Conservation (phyloP, 1,284 basidiomycete genomes). For the Anthracocystis setariae region DNA sequence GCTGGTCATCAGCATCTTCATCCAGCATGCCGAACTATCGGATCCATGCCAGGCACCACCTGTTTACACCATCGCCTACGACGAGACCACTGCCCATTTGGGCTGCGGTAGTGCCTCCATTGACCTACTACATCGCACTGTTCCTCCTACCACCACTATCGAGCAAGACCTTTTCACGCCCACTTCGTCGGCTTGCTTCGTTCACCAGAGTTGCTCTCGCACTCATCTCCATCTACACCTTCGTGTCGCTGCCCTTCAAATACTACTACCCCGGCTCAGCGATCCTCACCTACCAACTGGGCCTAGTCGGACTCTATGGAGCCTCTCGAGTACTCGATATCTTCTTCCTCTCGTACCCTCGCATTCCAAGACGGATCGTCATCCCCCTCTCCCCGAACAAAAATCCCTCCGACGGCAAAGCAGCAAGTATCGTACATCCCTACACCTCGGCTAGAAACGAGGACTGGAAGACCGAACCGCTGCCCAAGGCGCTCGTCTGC, state of each 20-base stretch:
- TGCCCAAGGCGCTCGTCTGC: slow-evolving; percentile 28
- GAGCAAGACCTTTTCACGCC: slow-evolving; percentile 17
- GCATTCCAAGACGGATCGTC: slow-evolving; percentile 37
- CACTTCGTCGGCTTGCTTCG: slow-evolving; percentile 9
- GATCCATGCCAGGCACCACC: slow-evolving; percentile 26
- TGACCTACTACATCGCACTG: slow-evolving; percentile 49
- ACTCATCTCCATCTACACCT: slow-evolving; percentile 27
- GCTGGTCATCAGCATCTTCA: slow-evolving; percentile 6
- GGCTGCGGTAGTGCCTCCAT: slow-evolving; percentile 40
- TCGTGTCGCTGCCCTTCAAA: slow-evolving; percentile 39
- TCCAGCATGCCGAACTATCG: slow-evolving; percentile 23
- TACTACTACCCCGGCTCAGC: slow-evolving; percentile 48
- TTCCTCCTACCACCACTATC: slow-evolving; percentile 39
- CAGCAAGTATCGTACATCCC: slow-evolving; percentile 15
- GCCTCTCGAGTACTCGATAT: slow-evolving; percentile 44
- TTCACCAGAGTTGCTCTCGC: slow-evolving; percentile 16
- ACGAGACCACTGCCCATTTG: slow-evolving; percentile 35
- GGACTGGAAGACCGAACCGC: slow-evolving; percentile 41
- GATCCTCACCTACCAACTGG: slow-evolving; percentile 51
- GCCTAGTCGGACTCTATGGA: slow-evolving; percentile 45
- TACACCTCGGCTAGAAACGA: slow-evolving; percentile 31
- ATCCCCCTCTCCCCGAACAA: slow-evolving; percentile 10
- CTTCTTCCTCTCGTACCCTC: slow-evolving; percentile 51
- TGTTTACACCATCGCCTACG: slow-evolving; percentile 26
- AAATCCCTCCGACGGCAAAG: slow-evolving; percentile 14